These are phyloP conservation scores for Triglochin maritima DNA, from an alignment of 106 monocot species.

Conservation along the genomic window DNA sequence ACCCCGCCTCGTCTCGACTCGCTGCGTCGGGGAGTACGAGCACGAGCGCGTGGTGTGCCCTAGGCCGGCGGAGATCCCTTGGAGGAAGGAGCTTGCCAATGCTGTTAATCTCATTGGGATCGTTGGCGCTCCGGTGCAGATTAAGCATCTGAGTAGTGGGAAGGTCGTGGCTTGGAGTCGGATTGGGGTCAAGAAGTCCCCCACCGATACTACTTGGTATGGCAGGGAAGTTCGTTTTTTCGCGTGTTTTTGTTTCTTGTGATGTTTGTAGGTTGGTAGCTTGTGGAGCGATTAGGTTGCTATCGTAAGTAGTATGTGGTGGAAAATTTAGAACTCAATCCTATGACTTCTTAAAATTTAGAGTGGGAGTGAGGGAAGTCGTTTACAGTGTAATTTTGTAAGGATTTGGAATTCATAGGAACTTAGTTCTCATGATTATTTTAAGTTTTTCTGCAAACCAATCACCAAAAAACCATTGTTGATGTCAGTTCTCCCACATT, in stretches of 20 bases:
- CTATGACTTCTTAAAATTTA: too few species aligned
- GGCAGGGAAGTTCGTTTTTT: neutral
- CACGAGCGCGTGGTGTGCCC: constrained; percentile 18
- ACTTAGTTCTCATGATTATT: too few species aligned
- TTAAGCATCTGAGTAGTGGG: constrained; percentile 63
- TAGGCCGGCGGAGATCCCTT: constrained; percentile 39
- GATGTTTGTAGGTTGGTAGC: neutral
- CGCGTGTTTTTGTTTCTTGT: neutral
- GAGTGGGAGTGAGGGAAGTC: too few species aligned
- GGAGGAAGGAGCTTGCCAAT: constrained; percentile 69
- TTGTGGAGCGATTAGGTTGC: too few species aligned
- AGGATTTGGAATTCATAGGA: too few species aligned
- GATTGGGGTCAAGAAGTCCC: constrained; percentile 54
- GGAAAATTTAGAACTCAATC: too few species aligned
- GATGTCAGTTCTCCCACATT: too few species aligned
- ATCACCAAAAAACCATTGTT: too few species aligned
- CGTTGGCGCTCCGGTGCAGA: constrained; percentile 51
- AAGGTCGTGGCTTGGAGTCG: constrained; percentile 71
- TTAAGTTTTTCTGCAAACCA: too few species aligned
- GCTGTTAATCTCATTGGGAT: constrained; percentile 54
- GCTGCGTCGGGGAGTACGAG: constrained; percentile 11
- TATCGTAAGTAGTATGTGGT: too few species aligned
- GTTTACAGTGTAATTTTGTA: too few species aligned
- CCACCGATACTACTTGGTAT: constrained; percentile 57
- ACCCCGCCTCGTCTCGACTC: too few species aligned